Evolutionary conservation across 2,329 filamentous ascomycete species (phyloP), one percentile per base, ranked within the genome.

Genomic region (Phialophora chinensis): DNA sequence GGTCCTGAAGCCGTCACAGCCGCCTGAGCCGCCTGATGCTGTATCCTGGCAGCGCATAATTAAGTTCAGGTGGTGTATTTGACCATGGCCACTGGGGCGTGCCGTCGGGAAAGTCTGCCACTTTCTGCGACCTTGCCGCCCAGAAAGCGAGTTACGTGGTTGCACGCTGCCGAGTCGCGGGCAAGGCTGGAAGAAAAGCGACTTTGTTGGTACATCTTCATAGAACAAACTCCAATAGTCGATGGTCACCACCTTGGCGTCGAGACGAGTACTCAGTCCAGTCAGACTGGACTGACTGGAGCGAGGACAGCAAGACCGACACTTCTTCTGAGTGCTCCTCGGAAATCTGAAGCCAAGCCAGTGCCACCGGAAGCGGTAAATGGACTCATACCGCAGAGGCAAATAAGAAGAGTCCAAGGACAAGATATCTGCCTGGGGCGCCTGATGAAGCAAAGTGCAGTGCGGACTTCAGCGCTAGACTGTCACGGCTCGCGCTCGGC

Each of bases 391-490:
- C 1, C 17, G 2, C 7, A n/a, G 17, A 20, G 14, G n/a, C 38
- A 17, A 44, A 44, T 44, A n/a, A 44, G 38, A 44, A 7, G 42
- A 47, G n/a, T 14, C 6, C 42, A 47, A 47, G 6, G 11, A 20
- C 17, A 3, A 20, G 1, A 7, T 2, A 23, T 20, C 11, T 27
- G 49, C 12, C 12, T 52, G 23, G 20, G 25, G 23, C 23, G n/a
- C 57, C 20, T 33, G 17, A 47, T 60, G 23, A 60, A 50, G 57
- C 1, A 60, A 60, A 44, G 25, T 33, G 27, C 57, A 7, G 44
- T n/a, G 49, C 59, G 59, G 59, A 62, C 35, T 44, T 62, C 27
- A 53, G 42, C 59, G 59, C 59, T 62, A 62, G 59, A 17, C 23
- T 14, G 59, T n/a, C 49, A 10, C 49, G 57, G 57, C 57, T 44